phyloP scores from a whole-genome alignment of 1,284 basidiomycete species.

The Xanthoconium separans region DNA sequence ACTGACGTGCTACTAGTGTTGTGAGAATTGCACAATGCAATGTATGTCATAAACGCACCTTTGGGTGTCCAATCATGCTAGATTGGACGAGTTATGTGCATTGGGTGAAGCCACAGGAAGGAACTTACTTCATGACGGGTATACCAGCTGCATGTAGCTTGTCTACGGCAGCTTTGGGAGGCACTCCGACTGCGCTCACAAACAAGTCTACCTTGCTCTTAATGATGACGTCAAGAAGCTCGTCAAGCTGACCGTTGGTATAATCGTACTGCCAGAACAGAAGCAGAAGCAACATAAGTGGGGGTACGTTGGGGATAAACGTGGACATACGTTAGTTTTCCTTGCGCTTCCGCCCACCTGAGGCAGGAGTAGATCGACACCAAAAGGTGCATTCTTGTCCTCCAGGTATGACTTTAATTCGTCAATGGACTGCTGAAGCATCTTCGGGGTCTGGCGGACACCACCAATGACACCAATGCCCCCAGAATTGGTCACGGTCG shows the following conservation, averaged over 20 bases:
- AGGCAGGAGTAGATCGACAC: slow-evolving; percentile 78
- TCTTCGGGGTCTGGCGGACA: slow-evolving; percentile 66
- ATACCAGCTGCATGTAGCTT: slow-evolving; percentile 79
- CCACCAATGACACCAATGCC: slow-evolving; percentile 88
- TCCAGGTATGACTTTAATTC: slow-evolving; percentile 71
- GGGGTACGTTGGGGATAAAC: not conserved
- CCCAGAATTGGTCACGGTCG: slow-evolving; percentile 77
- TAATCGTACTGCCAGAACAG: slow-evolving; percentile 58
- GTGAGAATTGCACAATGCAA: slow-evolving; percentile 3
- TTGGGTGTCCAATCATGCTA: slow-evolving; percentile 90
- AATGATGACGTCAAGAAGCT: slow-evolving; percentile 80
- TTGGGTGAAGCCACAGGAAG: not conserved
- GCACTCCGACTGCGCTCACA: slow-evolving; percentile 84
- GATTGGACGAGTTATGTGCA: slow-evolving; percentile 8
- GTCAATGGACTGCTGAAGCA: slow-evolving; percentile 59
- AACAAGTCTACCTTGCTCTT: slow-evolving; percentile 74
- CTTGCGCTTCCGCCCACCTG: slow-evolving; percentile 76
- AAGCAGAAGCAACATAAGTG: slow-evolving; percentile 3
- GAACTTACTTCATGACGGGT: slow-evolving; percentile 79
- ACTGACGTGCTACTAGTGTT: slow-evolving; percentile 57
- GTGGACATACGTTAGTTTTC: slow-evolving; percentile 67
- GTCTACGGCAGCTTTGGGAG: slow-evolving; percentile 80
- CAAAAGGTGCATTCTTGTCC: slow-evolving; percentile 77
- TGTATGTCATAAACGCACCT: slow-evolving; percentile 41
- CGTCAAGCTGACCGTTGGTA: slow-evolving; percentile 71